Conservation (phyloP, 73 alveolate genomes). For the Paramecium pentaurelia region DNA sequence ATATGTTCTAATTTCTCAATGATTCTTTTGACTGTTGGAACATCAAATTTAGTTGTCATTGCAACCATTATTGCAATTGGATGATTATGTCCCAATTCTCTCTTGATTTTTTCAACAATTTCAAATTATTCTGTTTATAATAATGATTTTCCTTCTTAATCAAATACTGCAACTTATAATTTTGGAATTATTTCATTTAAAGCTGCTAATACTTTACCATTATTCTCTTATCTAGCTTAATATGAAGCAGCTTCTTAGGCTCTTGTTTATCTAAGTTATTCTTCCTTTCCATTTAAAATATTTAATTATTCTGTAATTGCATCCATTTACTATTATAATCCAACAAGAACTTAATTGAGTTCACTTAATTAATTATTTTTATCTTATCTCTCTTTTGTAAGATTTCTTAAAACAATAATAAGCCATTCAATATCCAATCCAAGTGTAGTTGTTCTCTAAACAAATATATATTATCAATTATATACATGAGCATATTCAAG, state of each 20-base stretch:
- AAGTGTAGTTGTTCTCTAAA: slow-evolving; percentile 30
- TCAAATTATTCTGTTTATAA: background rate
- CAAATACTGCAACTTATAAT: slow-evolving; percentile 6
- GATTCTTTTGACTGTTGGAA: slow-evolving; percentile 41
- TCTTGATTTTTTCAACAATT: background rate
- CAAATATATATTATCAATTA: background rate
- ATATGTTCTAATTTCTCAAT: slow-evolving; percentile 27
- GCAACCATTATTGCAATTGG: slow-evolving; percentile 36
- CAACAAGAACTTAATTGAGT: background rate
- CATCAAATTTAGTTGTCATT: slow-evolving; percentile 23
- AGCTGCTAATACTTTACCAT: slow-evolving; percentile 26
- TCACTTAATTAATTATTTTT: background rate
- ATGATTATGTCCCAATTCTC: slow-evolving; percentile 10
- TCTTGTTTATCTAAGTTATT: slow-evolving; percentile 34
- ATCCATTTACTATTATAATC: background rate
- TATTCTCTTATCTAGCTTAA: slow-evolving; percentile 12
- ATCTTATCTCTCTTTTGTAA: slow-evolving; percentile 11
- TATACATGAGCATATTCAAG: slow-evolving; percentile 46
- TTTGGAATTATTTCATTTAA: slow-evolving; percentile 15
- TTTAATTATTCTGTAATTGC: background rate
- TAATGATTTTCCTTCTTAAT: background rate
- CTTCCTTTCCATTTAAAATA: slow-evolving; percentile 22
- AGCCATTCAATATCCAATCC: slow-evolving; percentile 39
- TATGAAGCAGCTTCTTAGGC: slow-evolving; percentile 48
- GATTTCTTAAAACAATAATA: background rate